Base-by-base conservation (phyloP, 169 alveolate species). In the Plasmodium ovale region DNA sequence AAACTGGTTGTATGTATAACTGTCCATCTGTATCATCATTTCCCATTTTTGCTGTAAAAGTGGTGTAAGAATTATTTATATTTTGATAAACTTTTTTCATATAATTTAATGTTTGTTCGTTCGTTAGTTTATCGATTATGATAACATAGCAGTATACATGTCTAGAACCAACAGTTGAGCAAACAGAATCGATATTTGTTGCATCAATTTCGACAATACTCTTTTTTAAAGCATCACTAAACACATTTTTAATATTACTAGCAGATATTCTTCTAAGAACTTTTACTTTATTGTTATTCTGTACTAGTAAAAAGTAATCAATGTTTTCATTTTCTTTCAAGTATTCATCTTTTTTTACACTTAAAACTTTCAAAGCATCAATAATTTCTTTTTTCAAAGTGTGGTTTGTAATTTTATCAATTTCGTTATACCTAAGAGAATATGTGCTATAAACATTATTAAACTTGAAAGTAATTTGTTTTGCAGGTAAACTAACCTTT, bases 1-100 rank as follows among this genome's bases (percentile, higher is more conserved):
- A 82, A 10, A 67, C 90, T 3, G 90, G 90, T 53, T 82, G 90
- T 3, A 82, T 82, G 44, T 64, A 82, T n/a, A 82, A 49, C 31
- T 51, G 82, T 3, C 27, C 68, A n/a, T 82, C 90, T 19, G 21
- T n/a, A 3, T 33, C 49, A 21, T 82, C 90, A 1, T n/a, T 21
- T 5, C 82, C 67, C 39, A 39, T 29, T 27, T 82, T 79, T 5
- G 90, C 29, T 4, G 62, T 64, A 64, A 64, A 82, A 29, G 33
- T 33, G 0, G 60, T 42, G 21, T 49, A 64, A 14, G 90, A 82
- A 25, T 35, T 82, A 53, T 82, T 82, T 37, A 82, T 56, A 64
- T 82, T 9, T 65, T 82, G 67, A 64, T 82, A 82, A 12, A 37
- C 23, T 65, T 82, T 64, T 65, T 67, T 82, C 59, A 82, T 19